Evolutionary conservation across 2,329 filamentous ascomycete species (phyloP).

Genomic region (Pseudopyricularia javanii): DNA sequence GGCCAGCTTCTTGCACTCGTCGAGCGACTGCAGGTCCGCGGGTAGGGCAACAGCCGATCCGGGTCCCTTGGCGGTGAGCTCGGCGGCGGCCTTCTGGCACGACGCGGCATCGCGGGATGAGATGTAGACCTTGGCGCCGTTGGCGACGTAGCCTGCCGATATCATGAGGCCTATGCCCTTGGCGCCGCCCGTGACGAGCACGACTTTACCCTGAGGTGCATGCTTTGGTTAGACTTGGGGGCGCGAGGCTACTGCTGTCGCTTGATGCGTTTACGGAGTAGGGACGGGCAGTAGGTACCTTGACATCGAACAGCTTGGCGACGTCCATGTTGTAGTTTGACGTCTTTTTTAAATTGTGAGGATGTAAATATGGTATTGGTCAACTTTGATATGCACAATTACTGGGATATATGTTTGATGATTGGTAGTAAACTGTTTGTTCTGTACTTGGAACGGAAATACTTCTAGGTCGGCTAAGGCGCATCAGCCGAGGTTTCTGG

Average conservation of each 20-base stretch:
- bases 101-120: constrained; percentile 48
- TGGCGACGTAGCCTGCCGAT: constrained; percentile 50
- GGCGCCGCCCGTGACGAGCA: constrained; percentile 44
- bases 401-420: too few relatives aligned
- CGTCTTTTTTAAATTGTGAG: too few relatives aligned
- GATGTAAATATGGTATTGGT: too few relatives aligned
- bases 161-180: constrained; percentile 60
- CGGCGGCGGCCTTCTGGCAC: constrained; percentile 41
- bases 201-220: constrained; percentile 35
- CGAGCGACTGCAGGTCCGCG: constrained; percentile 50
- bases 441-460: too few relatives aligned
- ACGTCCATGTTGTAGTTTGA: too few relatives aligned
- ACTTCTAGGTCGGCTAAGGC: too few relatives aligned
- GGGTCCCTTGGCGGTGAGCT: constrained; percentile 34
- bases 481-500: too few relatives aligned
- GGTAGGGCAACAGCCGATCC: constrained; percentile 45
- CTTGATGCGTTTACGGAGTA: too few relatives aligned
- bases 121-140: constrained; percentile 54
- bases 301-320: not conserved
- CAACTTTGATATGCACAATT: too few relatives aligned
- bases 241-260: not conserved
- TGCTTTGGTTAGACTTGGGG: not conserved
- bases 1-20: constrained; percentile 41
- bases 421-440: too few relatives aligned
- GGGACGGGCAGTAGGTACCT: not conserved